Conservation (phyloP, 768 basidiomycete genomes). For the Suillus weaverae region DNA sequence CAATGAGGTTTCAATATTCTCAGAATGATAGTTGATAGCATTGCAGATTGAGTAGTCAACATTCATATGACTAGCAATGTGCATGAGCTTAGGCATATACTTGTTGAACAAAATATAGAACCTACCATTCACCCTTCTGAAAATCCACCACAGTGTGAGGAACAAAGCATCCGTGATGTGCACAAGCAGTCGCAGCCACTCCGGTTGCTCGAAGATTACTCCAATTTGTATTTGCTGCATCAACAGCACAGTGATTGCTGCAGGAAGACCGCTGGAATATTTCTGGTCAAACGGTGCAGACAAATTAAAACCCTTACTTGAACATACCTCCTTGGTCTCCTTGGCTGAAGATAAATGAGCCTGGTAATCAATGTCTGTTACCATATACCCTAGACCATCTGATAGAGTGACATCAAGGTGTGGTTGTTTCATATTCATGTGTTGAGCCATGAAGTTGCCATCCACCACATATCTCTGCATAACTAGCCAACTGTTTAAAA, state of each 20-base stretch:
- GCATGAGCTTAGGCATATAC: not conserved
- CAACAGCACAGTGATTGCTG: constrained; percentile 19
- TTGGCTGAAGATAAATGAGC: constrained; percentile 18
- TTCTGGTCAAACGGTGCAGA: not conserved
- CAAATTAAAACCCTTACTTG: not conserved
- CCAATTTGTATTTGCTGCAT: constrained; percentile 12
- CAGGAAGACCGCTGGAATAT: constrained; percentile 12
- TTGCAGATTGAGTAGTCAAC: constrained; percentile 29
- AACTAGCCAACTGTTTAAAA: not conserved
- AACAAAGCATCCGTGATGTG: constrained; percentile 30
- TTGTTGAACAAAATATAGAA: not conserved
- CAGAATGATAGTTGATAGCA: constrained; percentile 15
- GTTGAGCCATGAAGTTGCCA: constrained; percentile 16
- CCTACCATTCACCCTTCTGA: constrained; percentile 28
- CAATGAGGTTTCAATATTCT: not conserved
- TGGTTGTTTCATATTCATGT: constrained; percentile 24
- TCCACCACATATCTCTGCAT: constrained; percentile 6
- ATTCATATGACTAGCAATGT: constrained; percentile 24
- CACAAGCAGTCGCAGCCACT: constrained; percentile 29
- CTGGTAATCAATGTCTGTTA: constrained; percentile 16
- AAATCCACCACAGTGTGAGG: constrained; percentile 33
- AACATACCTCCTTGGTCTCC: constrained; percentile 11
- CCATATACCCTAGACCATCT: constrained; percentile 30
- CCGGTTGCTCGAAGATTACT: constrained; percentile 28
- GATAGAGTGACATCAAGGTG: constrained; percentile 26